A percentile compares a stretch with the other conserved stretches of the same genome.
Conservation (phyloP, 768 basidiomycete species). For the Gautieria morchelliformis region DNA sequence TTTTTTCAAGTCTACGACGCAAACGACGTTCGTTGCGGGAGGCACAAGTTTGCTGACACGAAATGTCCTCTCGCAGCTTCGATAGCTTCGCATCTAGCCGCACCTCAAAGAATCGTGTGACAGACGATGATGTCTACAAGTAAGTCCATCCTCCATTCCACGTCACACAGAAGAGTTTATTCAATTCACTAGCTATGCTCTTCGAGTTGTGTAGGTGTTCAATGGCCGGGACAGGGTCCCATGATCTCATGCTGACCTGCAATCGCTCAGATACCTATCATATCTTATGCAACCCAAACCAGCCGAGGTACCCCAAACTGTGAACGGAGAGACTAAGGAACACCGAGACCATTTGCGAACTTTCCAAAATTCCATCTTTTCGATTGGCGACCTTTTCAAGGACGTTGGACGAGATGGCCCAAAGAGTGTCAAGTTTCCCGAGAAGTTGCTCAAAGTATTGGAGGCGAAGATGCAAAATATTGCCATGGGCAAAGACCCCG, state of each 20-base stretch:
- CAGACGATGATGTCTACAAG: constrained; percentile 84
- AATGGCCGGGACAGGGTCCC: background rate
- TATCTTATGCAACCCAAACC: constrained; percentile 34
- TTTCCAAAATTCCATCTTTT: constrained; percentile 43
- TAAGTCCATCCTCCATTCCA: constrained; percentile 26
- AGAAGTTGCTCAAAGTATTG: constrained; percentile 84
- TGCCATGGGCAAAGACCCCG: constrained; percentile 85
- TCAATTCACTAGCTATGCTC: constrained; percentile 47
- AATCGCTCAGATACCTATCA: constrained; percentile 48
- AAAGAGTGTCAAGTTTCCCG: constrained; percentile 87
- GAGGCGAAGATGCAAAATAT: constrained; percentile 87
- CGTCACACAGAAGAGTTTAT: constrained; percentile 7
- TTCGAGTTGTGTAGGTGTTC: constrained; percentile 70
- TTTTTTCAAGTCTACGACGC: background rate
- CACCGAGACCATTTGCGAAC: constrained; percentile 58
- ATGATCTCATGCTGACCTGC: constrained; percentile 5
- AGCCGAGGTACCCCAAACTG: constrained; percentile 17
- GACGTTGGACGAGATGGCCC: constrained; percentile 61
- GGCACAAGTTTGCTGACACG: background rate
- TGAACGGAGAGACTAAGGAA: constrained; percentile 48
- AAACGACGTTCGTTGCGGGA: background rate
- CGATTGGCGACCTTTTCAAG: constrained; percentile 72
- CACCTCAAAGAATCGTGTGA: constrained; percentile 64
- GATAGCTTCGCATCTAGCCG: constrained; percentile 61
- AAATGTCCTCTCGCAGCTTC: constrained; percentile 36